Conservation (phyloP, 2,329 filamentous ascomycete genomes). For the Pezicula neosporulosa region DNA sequence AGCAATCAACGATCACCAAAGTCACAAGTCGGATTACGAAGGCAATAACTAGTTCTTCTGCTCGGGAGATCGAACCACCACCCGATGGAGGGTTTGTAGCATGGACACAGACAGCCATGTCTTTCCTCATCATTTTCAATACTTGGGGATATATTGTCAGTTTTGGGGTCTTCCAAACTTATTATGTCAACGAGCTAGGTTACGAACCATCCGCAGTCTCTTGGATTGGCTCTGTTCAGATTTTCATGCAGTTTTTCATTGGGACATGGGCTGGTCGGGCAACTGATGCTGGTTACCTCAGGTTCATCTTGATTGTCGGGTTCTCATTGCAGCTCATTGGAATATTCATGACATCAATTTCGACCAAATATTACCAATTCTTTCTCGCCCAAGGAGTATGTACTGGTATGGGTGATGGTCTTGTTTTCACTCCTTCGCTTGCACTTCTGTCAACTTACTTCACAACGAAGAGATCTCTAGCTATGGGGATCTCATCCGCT, state of each 20-base stretch:
- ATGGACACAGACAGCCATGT: constrained; percentile 26
- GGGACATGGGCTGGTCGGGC: constrained; percentile 38
- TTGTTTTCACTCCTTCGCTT: constrained; percentile 32
- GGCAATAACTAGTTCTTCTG: background rate
- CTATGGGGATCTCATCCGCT: constrained; percentile 26
- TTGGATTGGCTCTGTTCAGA: constrained; percentile 44
- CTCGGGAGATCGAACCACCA: constrained; percentile 7
- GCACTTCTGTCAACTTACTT: constrained; percentile 25
- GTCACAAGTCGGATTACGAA: background rate
- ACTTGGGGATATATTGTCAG: constrained; percentile 25
- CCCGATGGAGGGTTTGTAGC: constrained; percentile 27
- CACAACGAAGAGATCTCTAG: constrained; percentile 22
- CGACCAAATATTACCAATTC: constrained; percentile 32
- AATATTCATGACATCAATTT: constrained; percentile 31
- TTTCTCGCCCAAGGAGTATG: constrained; percentile 36
- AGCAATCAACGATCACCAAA: background rate
- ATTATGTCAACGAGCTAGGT: constrained; percentile 32
- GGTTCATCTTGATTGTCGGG: constrained; percentile 11
- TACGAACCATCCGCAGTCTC: constrained; percentile 34
- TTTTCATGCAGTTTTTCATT: constrained; percentile 38
- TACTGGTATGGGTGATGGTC: constrained; percentile 32
- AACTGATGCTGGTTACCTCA: constrained; percentile 38
- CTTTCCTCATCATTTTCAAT: constrained; percentile 24
- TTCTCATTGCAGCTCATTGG: constrained; percentile 21
- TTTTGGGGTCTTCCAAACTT: constrained; percentile 25